phyloP scores from a whole-genome alignment of 2,329 filamentous ascomycete species.

The Furcasterigmium furcatum region DNA sequence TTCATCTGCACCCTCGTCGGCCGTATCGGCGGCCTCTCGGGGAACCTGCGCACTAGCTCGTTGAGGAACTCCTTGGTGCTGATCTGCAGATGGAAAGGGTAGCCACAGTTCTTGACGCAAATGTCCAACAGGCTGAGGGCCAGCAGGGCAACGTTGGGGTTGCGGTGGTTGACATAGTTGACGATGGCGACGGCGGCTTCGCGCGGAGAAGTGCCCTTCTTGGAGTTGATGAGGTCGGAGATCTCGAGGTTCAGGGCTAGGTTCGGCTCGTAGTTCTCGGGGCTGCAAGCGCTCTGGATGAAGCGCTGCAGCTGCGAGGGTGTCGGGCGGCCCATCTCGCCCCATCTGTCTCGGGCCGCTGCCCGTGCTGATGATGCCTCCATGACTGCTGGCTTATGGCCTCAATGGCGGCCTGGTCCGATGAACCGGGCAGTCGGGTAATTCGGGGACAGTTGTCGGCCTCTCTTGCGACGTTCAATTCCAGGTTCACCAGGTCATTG shows the following conservation, averaged over 20 bases:
- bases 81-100: slow-evolving; percentile 97
- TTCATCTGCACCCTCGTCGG: slow-evolving; percentile 83
- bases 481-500: too few relatives aligned
- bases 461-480: too few relatives aligned
- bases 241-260: slow-evolving; percentile 96
- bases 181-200: slow-evolving; percentile 94
- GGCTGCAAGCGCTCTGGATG: slow-evolving; percentile 93
- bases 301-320: slow-evolving; percentile 90
- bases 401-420: not conserved
- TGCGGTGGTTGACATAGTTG: slow-evolving; percentile 92
- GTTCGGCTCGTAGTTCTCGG: slow-evolving; percentile 97
- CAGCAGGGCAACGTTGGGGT: slow-evolving; percentile 89
- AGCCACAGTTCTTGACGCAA: slow-evolving; percentile 99
- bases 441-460: too few relatives aligned
- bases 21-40: slow-evolving; percentile 85
- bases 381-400: slow-evolving; percentile 49
- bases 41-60: slow-evolving; percentile 93
- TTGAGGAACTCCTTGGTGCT: slow-evolving; percentile 99
- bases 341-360: slow-evolving; percentile 92
- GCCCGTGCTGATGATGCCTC: slow-evolving; percentile 95
- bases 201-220: slow-evolving; percentile 92
- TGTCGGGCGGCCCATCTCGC: slow-evolving; percentile 72
- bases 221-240: slow-evolving; percentile 91
- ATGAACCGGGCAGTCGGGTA: too few relatives aligned
- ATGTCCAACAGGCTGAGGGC: slow-evolving; percentile 93